Base-by-base conservation (phyloP, 2,329 filamentous ascomycete genomes). In the Fusarium staphyleae region DNA sequence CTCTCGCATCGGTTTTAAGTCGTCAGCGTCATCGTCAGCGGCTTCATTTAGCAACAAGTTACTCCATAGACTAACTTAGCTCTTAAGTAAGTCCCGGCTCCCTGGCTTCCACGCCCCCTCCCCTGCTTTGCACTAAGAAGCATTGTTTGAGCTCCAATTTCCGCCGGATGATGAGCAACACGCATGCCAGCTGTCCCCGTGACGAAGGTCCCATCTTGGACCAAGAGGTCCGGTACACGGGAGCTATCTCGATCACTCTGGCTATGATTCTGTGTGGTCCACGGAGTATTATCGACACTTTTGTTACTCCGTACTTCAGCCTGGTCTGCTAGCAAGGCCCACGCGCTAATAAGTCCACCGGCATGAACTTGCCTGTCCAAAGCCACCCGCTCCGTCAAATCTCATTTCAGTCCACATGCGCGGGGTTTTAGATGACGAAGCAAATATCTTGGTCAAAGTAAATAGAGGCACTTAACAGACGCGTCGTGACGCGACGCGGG, bases 101-200 rank as follows among this genome's bases (percentile, higher is more conserved):
- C 40, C 49, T 55, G 47, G 63, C 45, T 54, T 28, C 32, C 42
- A 43, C 34, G 19, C 41, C 58, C 55, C 37, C 52, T 39, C 50
- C 62, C 60, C 54, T 48, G 46, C 55, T 46, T 47, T 66, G 62
- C 32, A 47, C 65, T 57, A 61, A 60, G 16, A 47, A 37, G 41
- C 10, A 26, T 48, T 32, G 47, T 51, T 41, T 47, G 41, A 58
- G 46, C 39, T 48, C 49, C 58, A 67, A 67, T 67, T 63, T 67
- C 65, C 65, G 63, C 52, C 48, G 34, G 14, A 32, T 43, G 30
- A 52, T 35, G 52, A 18, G 32, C 43, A 52, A 52, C 42, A 40
- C n/a, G 15, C 54, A 47, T 40, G 35, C 40, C 43, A 33, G 47
- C 36, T 57, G 30, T 41, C 59, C 58, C 65, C 64, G 50, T 59